Evolutionary conservation across 257 asterid species (phyloP), one percentile per base, ranked within the genome.

Genomic region (Nicotiana otophora): DNA sequence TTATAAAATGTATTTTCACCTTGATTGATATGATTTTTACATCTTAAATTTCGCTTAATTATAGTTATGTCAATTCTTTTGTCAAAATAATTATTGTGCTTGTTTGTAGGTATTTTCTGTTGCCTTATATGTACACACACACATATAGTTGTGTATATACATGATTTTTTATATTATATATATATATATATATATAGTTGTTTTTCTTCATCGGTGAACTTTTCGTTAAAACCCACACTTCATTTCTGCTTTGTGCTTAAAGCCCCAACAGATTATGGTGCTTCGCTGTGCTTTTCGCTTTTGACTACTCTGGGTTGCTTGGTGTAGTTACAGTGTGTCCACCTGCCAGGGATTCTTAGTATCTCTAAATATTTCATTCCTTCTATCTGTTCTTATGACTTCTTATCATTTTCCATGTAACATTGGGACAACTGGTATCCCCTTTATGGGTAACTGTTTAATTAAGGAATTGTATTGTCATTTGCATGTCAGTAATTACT

Each of bases 401-500:
- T 75, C 80, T 26, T 34, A 51, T 75, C 80, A 51, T 48, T 28
- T 72, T 75, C 80, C 63, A 51, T 75, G 28, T 75, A 51, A 51
- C 46, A 51, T 51, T 26, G 26, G 26, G 62, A 75, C 42, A 51
- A 42, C 51, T 51, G 14, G 61, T 46, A 46, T 74, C 39, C 61
- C 62, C 39, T 74, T 15, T 51, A 75, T 28, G 26, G 79, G 42
- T 36, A 15, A 15, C 80, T 75, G n/a, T 34, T 75, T 75, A 75
- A 51, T 51, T 15, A 14, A 70, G 33, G 80, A 23, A 28, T 75
- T 74, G 17, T 51, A 51, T 65, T 81, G n/a, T 53, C 53, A 78
- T 81, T 86, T 36, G 39, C 68, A 75, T 81, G 31, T 82, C 77
- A 19, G 58, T 66, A 51, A 83, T 85, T 26, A 26, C 46, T 84